These are phyloP conservation scores for Colletotrichum abscissum DNA, from an alignment of 2,329 filamentous ascomycete species.

Conservation along the genomic window DNA sequence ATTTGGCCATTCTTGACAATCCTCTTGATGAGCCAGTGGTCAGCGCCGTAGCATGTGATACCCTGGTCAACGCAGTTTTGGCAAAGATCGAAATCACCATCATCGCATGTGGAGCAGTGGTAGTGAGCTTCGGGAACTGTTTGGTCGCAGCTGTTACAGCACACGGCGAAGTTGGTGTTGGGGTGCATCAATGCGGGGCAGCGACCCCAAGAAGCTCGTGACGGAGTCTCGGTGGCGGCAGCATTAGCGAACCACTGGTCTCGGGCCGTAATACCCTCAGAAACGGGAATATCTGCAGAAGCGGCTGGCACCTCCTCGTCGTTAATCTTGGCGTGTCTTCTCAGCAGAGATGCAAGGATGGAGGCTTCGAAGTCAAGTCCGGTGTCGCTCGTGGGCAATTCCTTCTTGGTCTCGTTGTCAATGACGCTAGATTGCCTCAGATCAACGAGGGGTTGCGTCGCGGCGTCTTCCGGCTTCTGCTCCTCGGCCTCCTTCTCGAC, in stretches of 20 bases:
- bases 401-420: conserved; percentile 27
- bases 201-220: conserved; percentile 16
- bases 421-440: conserved; percentile 38
- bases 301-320: conserved; percentile 17
- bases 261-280: conserved; percentile 41
- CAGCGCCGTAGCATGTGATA: conserved; percentile 79
- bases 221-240: conserved; percentile 6
- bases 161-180: conserved; percentile 77
- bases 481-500: conserved; percentile 38
- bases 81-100: conserved; percentile 95
- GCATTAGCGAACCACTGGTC: conserved; percentile 47
- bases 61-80: conserved; percentile 80
- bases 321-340: conserved; percentile 33
- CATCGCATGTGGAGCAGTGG: conserved; percentile 93
- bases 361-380: conserved; percentile 37
- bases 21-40: conserved; percentile 96
- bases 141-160: conserved; percentile 90
- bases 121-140: conserved; percentile 87
- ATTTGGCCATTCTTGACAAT: conserved; percentile 82
- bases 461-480: neutral
- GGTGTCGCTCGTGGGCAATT: conserved; percentile 31
- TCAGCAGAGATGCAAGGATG: conserved; percentile 35
- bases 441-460: conserved; percentile 36
- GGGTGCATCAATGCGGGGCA: conserved; percentile 35
- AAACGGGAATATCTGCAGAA: conserved; percentile 39